Evolutionary conservation across 192 early-diverging fungal genomes (phyloP).

Genomic region (Mortierella claussenii): DNA sequence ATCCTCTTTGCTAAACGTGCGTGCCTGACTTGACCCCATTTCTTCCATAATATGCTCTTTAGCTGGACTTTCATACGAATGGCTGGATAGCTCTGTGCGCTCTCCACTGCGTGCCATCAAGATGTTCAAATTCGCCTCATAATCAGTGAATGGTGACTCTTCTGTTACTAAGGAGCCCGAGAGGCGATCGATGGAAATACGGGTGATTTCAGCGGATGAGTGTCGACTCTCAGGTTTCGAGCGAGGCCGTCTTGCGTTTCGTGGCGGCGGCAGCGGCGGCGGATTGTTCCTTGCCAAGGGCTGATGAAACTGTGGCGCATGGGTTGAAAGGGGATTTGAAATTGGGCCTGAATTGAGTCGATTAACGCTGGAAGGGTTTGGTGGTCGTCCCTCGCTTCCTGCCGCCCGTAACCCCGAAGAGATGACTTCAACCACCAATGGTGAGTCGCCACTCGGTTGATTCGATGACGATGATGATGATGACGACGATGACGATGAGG

Average conservation of each 20-base stretch:
- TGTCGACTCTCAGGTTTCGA: conserved; percentile 35
- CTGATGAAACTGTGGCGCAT: not conserved
- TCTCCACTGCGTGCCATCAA: not conserved
- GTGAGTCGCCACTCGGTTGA: conserved; percentile 6
- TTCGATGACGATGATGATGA: no score
- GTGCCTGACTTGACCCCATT: conserved; percentile 42
- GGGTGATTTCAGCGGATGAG: conserved; percentile 12
- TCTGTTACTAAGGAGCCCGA: not conserved
- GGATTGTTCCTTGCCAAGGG: conserved; percentile 12
- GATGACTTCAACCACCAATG: conserved; percentile 34
- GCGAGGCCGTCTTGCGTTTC: conserved; percentile 44
- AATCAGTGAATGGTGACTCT: not conserved
- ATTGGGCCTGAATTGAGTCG: not conserved
- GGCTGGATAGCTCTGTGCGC: not conserved
- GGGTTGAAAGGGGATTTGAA: no score
- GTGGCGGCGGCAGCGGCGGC: conserved; percentile 36
- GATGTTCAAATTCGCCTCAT: not conserved
- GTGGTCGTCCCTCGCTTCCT: not conserved
- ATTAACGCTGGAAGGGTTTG: not conserved
- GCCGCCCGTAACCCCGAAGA: conserved; percentile 30
- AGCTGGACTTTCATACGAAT: conserved; percentile 9
- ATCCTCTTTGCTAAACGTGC: conserved; percentile 26
- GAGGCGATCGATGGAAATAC: not conserved
- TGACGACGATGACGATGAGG: no score
- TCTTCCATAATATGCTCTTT: conserved; percentile 50